A percentile compares a stretch with the other conserved stretches of the same genome.
Conservation (phyloP, 495 filamentous ascomycete genomes). For the Talaromyces trachyspermus region DNA sequence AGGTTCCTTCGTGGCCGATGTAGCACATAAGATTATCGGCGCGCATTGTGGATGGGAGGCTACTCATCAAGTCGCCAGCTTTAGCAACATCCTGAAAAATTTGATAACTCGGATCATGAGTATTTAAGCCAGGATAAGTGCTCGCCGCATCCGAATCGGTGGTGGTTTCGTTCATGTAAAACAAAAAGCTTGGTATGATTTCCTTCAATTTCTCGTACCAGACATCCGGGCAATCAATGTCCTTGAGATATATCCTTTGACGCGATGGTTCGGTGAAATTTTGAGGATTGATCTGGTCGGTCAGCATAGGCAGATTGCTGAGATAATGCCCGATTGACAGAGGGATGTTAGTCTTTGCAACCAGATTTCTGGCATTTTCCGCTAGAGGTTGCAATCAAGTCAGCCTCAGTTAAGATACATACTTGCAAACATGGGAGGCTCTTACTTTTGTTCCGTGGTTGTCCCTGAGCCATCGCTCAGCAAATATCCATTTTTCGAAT, state of each 20-base stretch:
- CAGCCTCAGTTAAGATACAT: too few species aligned
- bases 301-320: conserved; percentile 67
- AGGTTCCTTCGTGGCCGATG: conserved; percentile 94
- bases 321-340: conserved; percentile 87
- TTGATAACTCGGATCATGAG: conserved; percentile 16
- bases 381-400: conserved; percentile 21
- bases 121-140: conserved; percentile 27
- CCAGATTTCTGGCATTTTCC: conserved; percentile 69
- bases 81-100: conserved; percentile 44
- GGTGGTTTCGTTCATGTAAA: conserved; percentile 78
- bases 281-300: conserved; percentile 60
- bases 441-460: conserved; percentile 31
- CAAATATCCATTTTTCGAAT: conserved; percentile 68
- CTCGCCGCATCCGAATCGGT: conserved; percentile 45
- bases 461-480: conserved; percentile 64
- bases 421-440: not conserved
- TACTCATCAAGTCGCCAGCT: conserved; percentile 90
- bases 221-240: conserved; percentile 82
- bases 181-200: conserved; percentile 68
- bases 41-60: conserved; percentile 73
- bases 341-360: conserved; percentile 56
- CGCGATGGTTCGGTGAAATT: conserved; percentile 63
- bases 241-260: conserved; percentile 88
- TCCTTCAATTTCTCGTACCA: conserved; percentile 75
- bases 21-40: conserved; percentile 98